These are phyloP conservation scores for Populus tomentosa DNA, from an alignment of 441 rosid species.

Conservation along the genomic window DNA sequence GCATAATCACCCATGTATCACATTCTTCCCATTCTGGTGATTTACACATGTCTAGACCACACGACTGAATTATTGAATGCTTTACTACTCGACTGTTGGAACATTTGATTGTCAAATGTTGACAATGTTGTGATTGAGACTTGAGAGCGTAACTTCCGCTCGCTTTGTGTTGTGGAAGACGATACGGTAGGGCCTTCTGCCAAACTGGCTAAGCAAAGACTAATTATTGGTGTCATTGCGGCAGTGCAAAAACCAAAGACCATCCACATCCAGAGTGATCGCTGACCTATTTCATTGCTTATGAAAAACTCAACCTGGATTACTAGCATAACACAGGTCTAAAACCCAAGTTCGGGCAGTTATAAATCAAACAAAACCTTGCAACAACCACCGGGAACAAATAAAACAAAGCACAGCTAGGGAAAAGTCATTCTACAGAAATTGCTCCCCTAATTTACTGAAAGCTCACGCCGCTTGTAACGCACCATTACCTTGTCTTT, in stretches of 20 bases:
- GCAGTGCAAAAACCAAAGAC: not conserved
- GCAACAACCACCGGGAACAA: not conserved
- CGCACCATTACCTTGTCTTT: constrained; percentile 97
- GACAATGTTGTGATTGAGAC: not conserved
- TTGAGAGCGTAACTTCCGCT: not conserved
- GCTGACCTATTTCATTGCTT: not conserved
- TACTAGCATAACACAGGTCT: not conserved
- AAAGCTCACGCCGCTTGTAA: constrained; percentile 70
- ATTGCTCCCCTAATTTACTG: constrained; percentile 24
- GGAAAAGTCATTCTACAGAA: constrained; percentile 2
- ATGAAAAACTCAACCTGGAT: not conserved
- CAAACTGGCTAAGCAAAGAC: not conserved
- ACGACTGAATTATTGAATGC: not conserved
- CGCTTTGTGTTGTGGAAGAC: not conserved
- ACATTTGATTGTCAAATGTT: not conserved
- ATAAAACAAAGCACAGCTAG: not conserved
- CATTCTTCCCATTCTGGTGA: not conserved
- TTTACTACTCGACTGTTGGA: not conserved
- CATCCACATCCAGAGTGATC: not conserved
- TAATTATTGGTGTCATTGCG: not conserved
- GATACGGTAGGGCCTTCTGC: not conserved
- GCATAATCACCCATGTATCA: not conserved
- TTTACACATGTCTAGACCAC: not conserved
- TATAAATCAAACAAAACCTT: not conserved
- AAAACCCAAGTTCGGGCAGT: not conserved